These are phyloP conservation scores for Solanum sejunctum DNA, from an alignment of 257 asterid species.

Conservation along the genomic window DNA sequence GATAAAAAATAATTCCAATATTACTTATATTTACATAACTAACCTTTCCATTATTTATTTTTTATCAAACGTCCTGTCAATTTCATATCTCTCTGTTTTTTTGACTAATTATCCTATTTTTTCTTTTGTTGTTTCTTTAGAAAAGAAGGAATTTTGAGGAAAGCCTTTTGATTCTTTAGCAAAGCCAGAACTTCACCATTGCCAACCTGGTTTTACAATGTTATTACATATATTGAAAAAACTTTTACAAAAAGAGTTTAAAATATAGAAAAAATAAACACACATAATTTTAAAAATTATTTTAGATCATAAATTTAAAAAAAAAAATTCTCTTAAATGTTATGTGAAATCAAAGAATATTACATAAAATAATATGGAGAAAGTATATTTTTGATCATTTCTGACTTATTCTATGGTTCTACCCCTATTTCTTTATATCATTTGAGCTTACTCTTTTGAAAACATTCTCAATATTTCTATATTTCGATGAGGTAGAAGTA, in stretches of 20 bases:
- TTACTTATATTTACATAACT: no score
- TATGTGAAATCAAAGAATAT: no score
- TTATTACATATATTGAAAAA: not conserved
- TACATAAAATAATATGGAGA: no score
- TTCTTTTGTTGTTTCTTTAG: not conserved
- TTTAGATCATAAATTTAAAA: no score
- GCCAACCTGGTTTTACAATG: conserved; percentile 13
- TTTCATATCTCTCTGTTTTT: not conserved
- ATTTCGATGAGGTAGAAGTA: not conserved
- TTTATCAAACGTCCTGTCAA: no score
- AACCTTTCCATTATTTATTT: no score
- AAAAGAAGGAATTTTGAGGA: not conserved
- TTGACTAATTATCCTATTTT: not conserved
- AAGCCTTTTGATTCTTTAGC: conserved; percentile 7
- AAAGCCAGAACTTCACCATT: conserved; percentile 1
- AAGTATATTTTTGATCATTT: not conserved
- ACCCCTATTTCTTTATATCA: not conserved
- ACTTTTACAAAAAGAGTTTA: no score
- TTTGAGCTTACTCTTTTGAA: not conserved
- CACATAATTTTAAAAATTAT: no score
- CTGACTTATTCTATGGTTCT: not conserved
- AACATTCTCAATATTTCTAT: not conserved
- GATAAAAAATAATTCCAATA: no score
- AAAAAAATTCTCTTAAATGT: no score
- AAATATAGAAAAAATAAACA: no score